A percentile compares a stretch with the other conserved stretches of the same genome.
Evolutionary conservation across 106 monocot genomes (phyloP).

Genomic region (Platanthera zijinensis): DNA sequence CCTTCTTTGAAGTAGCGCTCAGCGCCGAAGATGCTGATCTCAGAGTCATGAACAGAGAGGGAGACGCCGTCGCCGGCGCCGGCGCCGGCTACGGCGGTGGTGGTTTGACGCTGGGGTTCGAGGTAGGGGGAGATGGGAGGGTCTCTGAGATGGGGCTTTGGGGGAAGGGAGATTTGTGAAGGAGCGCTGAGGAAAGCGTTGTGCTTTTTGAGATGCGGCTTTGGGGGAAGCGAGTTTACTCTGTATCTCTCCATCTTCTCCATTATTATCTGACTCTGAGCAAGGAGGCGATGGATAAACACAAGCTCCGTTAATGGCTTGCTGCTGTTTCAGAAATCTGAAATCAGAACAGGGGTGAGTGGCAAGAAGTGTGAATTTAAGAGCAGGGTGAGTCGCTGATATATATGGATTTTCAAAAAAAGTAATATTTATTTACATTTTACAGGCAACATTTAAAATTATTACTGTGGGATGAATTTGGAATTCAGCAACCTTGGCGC

Average conservation of each 20-base stretch:
- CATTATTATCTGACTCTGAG: not conserved
- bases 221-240: conserved; percentile 5
- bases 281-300: not conserved
- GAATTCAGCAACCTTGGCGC: too few species aligned
- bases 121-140: conserved; percentile 18
- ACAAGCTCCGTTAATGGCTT: not conserved
- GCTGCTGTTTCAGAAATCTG: not conserved
- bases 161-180: conserved; percentile 23
- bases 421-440: too few species aligned
- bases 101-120: not conserved
- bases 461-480: too few species aligned
- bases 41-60: conserved; percentile 19
- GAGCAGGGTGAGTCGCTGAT: too few species aligned
- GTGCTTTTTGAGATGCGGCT: not conserved
- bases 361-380: too few species aligned
- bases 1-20: conserved; percentile 50
- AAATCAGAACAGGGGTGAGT: too few species aligned
- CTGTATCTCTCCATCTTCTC: conserved; percentile 28
- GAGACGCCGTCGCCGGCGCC: not conserved
- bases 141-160: conserved; percentile 15
- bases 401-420: too few species aligned
- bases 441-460: too few species aligned
- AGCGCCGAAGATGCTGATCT: conserved; percentile 67
- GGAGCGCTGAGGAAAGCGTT: not conserved
- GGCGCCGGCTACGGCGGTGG: not conserved